Evolutionary conservation across 2,329 filamentous ascomycete species (phyloP).

Genomic region (Xenosphaeropsis pyriputrescens): DNA sequence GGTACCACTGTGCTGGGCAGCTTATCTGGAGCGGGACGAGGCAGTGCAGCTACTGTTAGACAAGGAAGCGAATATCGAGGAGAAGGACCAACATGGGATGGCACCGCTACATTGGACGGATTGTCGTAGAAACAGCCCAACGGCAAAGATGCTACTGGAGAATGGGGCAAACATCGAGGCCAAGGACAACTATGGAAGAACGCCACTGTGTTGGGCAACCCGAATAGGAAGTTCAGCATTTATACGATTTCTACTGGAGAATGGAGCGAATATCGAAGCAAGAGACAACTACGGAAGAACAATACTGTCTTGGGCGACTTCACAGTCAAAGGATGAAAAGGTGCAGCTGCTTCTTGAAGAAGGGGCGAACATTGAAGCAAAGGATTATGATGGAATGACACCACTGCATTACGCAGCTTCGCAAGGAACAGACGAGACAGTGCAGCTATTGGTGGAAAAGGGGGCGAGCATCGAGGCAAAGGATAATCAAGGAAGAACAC

Average conservation of each 20-base stretch:
- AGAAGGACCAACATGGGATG: background rate
- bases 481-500: slow-evolving; percentile 10
- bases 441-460: slow-evolving; percentile 5
- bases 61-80: background rate
- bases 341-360: background rate
- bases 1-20: slow-evolving; percentile 3
- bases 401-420: background rate
- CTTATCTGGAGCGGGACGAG: background rate
- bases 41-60: background rate
- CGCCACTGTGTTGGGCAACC: too few relatives aligned
- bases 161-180: slow-evolving; percentile 4
- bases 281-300: slow-evolving; percentile 2
- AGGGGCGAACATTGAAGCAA: background rate
- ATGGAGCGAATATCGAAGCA: slow-evolving; percentile 1
- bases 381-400: background rate
- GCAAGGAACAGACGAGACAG: background rate
- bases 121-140: background rate
- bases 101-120: background rate
- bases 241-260: background rate
- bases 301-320: slow-evolving; percentile 2
- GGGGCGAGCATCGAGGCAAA: slow-evolving; percentile 2
- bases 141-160: slow-evolving; percentile 4
- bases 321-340: background rate
- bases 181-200: slow-evolving; percentile 11
- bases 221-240: background rate